Base-by-base conservation (phyloP, 2,329 filamentous ascomycete genomes). In the Aspergillus thermomutatus region DNA sequence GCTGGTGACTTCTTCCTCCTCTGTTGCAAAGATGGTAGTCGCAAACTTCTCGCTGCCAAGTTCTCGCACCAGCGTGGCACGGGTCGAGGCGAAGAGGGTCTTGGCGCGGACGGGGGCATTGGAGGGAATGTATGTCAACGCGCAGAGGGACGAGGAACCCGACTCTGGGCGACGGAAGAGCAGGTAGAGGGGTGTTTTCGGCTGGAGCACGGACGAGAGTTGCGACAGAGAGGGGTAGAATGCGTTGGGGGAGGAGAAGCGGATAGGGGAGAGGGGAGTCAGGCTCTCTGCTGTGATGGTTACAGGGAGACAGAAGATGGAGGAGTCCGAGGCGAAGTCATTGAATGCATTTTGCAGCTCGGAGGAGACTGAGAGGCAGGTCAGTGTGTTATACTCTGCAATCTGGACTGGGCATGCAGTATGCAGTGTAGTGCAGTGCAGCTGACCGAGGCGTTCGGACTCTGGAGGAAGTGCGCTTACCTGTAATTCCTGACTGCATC, bases 41-140 rank as follows among this genome's bases (percentile, higher is more conserved):
- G 75, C 66, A 70, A 88, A 87, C 59, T 85, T 80, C 72, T 87
- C 84, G 49, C 79, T 78, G 46, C 85, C 85, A 25, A 88, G 75
- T 65, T 87, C 84, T 4, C 85, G 75, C 17, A 81, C 77, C 14
- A 88, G 75, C 1, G 84, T 86, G 31, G 85, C 72, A 3, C 85
- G 80, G 40, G 85, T 87, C n/a, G 80, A 81, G 17, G 85, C 85
- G 71, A 87, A 87, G 34, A 88, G 80, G 70, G 83, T 88, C 73
- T 88, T 88, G 58, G 85, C 80, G 37, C 85, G 82, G 40, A 87
- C 85, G 0, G 83, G 83, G 4, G 85, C 84, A 48, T 83, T 75
- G 58, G 84, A 83, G 7, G 85, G 85, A 25, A 88, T 83, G 66
- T 86, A 87, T 40, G 85, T 87, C 28, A 87, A 70, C 2, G 84